Percentiles rank a stretch among this genome's conserved stretches.
Conservation (phyloP, 2,329 filamentous ascomycete species). For the Fusarium sp. region DNA sequence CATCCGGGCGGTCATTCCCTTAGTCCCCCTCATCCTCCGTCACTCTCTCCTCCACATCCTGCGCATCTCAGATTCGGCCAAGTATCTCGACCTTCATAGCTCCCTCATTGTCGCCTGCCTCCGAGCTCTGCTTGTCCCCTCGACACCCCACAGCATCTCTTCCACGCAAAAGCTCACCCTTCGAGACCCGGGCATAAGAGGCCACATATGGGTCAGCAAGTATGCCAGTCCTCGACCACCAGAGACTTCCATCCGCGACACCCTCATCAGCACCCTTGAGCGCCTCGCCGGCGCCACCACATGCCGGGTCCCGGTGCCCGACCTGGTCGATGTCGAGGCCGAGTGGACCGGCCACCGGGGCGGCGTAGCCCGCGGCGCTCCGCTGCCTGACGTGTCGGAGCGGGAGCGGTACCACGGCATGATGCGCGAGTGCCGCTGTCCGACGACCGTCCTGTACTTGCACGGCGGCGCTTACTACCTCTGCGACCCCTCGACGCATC, state of each 20-base stretch:
- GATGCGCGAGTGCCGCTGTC: conserved; percentile 74
- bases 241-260: conserved; percentile 66
- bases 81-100: conserved; percentile 83
- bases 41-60: conserved; percentile 74
- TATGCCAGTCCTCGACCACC: conserved; percentile 72
- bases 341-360: conserved; percentile 82
- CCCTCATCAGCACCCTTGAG: conserved; percentile 66
- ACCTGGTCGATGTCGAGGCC: conserved; percentile 69
- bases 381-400: conserved; percentile 69
- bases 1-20: conserved; percentile 57
- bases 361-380: conserved; percentile 60
- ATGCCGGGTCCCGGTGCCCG: conserved; percentile 56
- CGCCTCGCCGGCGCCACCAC: conserved; percentile 35
- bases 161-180: conserved; percentile 72
- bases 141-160: conserved; percentile 63
- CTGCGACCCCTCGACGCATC: conserved; percentile 76
- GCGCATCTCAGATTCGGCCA: conserved; percentile 74
- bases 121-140: conserved; percentile 69
- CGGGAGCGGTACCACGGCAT: conserved; percentile 72
- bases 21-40: conserved; percentile 71
- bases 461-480: conserved; percentile 82
- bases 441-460: conserved; percentile 77
- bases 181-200: conserved; percentile 77
- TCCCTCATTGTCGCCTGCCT: conserved; percentile 78
- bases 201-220: conserved; percentile 83